These are phyloP conservation scores for Mycena sanguinolenta DNA, from an alignment of 768 basidiomycete genomes.

Conservation along the genomic window DNA sequence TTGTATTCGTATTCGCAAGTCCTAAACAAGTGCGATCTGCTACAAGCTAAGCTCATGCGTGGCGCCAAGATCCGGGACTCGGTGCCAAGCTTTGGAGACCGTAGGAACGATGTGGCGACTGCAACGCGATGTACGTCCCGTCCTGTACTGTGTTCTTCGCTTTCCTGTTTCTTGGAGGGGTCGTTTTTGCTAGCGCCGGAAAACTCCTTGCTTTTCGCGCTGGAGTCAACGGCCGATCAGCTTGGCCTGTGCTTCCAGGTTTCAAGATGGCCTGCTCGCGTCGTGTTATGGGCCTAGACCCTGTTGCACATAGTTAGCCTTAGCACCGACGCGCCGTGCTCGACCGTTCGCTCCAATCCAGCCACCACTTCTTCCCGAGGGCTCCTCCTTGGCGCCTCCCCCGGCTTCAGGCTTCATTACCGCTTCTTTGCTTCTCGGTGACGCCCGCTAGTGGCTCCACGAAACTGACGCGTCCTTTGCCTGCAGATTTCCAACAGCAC, in stretches of 20 bases:
- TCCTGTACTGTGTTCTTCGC: slow-evolving; percentile 9
- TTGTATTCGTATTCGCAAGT: slow-evolving; percentile 45
- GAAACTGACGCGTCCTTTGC: not conserved
- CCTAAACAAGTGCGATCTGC: slow-evolving; percentile 80
- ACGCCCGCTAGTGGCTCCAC: not conserved
- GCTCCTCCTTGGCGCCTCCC: not conserved
- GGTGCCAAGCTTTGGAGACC: slow-evolving; percentile 80
- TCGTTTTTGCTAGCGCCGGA: no score
- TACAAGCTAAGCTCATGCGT: slow-evolving; percentile 78
- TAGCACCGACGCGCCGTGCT: not conserved
- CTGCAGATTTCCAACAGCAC: slow-evolving; percentile 81
- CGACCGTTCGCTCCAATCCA: not conserved
- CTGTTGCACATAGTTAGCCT: not conserved
- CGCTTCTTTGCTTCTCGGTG: not conserved
- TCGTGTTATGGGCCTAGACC: not conserved
- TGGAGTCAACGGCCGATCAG: not conserved
- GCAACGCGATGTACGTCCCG: slow-evolving; percentile 75
- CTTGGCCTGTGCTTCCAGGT: not conserved
- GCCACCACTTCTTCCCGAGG: not conserved
- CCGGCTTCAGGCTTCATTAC: not conserved
- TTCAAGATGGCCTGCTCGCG: not conserved
- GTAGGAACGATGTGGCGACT: slow-evolving; percentile 76
- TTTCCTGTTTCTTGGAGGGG: not conserved
- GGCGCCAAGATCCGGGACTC: slow-evolving; percentile 76
- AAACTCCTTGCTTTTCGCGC: no score